Conservation (phyloP, 1,284 basidiomycete genomes). For the Sanghuangporus baumii region DNA sequence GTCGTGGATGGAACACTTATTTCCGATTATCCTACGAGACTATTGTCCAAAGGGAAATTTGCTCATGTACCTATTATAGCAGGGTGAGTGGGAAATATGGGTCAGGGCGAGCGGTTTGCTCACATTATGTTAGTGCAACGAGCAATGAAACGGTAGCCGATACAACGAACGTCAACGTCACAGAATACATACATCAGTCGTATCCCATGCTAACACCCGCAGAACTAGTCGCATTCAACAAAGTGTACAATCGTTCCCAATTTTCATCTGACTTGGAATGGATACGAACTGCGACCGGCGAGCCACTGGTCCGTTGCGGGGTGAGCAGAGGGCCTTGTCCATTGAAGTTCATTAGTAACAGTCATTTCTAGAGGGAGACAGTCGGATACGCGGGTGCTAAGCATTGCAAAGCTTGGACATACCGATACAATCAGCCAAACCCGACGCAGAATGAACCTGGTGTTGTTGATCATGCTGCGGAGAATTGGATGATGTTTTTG, state of each 20-base stretch:
- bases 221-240: slow-evolving; percentile 34
- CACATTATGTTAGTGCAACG: slow-evolving; percentile 35
- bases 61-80: slow-evolving; percentile 49
- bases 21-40: slow-evolving; percentile 40
- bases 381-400: slow-evolving; percentile 37
- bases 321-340: slow-evolving; percentile 28
- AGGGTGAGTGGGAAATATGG: slow-evolving; percentile 35
- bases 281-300: slow-evolving; percentile 41
- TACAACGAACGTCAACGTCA: slow-evolving; percentile 34
- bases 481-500: slow-evolving; percentile 62
- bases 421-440: slow-evolving; percentile 52
- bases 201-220: slow-evolving; percentile 39
- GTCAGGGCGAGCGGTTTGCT: neutral
- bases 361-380: slow-evolving; percentile 35
- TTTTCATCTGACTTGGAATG: slow-evolving; percentile 37
- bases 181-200: slow-evolving; percentile 31
- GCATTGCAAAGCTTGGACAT: slow-evolving; percentile 38
- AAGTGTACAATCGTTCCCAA: slow-evolving; percentile 34
- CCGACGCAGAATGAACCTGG: slow-evolving; percentile 32
- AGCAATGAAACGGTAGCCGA: slow-evolving; percentile 49
- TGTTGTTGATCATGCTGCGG: slow-evolving; percentile 43
- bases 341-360: neutral
- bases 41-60: slow-evolving; percentile 39
- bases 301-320: slow-evolving; percentile 43
- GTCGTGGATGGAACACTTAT: slow-evolving; percentile 47